Evolutionary conservation across 2,329 filamentous ascomycete genomes (phyloP).

Genomic region (Scedosporium boydii): DNA sequence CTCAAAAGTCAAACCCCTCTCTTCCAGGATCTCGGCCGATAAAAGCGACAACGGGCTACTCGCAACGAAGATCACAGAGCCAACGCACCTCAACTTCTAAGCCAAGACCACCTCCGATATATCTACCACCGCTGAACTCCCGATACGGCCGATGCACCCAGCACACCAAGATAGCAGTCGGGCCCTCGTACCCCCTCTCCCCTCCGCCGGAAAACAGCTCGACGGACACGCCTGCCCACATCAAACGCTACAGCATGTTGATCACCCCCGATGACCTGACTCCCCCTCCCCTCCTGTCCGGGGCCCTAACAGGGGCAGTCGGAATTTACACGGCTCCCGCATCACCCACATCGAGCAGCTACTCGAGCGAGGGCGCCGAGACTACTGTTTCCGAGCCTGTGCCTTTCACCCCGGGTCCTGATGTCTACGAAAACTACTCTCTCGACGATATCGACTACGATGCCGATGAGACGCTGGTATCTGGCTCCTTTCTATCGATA

Average conservation of each 20-base stretch:
- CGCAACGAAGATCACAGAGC: background rate
- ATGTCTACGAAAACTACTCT: background rate
- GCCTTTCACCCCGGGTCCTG: background rate
- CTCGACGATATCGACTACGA: background rate
- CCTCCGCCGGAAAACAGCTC: background rate
- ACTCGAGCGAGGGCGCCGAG: background rate
- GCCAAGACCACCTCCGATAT: background rate
- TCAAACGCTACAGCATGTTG: background rate
- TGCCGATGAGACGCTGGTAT: background rate
- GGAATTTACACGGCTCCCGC: background rate
- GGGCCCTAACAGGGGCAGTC: background rate
- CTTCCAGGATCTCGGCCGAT: background rate
- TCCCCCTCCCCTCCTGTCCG: background rate
- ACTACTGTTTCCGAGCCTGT: background rate
- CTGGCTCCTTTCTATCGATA: background rate
- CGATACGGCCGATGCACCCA: background rate
- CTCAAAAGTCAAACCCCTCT: background rate
- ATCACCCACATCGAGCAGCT: background rate
- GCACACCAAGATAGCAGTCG: background rate
- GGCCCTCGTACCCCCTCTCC: background rate
- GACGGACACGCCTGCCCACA: background rate
- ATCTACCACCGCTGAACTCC: background rate
- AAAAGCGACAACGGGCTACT: background rate
- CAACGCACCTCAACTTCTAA: background rate
- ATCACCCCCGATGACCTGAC: background rate